phyloP scores from a whole-genome alignment of 2,329 filamentous ascomycete species.

The Fusarium sp. region DNA sequence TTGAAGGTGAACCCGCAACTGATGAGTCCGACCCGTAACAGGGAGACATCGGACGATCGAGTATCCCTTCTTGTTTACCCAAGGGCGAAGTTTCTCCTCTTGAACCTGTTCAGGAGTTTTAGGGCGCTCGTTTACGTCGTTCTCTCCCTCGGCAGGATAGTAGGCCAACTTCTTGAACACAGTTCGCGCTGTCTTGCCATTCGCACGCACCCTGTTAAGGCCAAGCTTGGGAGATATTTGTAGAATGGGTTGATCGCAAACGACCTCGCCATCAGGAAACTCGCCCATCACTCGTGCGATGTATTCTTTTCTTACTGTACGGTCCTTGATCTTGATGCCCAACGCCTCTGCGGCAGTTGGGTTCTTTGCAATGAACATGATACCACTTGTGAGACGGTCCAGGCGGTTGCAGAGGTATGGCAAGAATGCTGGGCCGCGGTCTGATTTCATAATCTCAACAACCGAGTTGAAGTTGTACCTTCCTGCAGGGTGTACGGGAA shows the following conservation, averaged over 20 bases:
- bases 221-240: constrained; percentile 95
- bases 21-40: constrained; percentile 92
- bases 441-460: constrained; percentile 89
- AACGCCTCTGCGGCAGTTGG: constrained; percentile 81
- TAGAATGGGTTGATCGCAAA: constrained; percentile 93
- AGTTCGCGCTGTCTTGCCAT: constrained; percentile 88
- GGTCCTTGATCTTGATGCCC: constrained; percentile 77
- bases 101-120: constrained; percentile 38
- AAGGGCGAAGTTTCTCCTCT: constrained; percentile 48
- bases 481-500: constrained; percentile 94
- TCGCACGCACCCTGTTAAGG: constrained; percentile 92
- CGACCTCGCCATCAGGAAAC: constrained; percentile 89
- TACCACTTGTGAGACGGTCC: constrained; percentile 90
- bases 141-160: constrained; percentile 65
- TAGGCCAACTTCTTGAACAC: constrained; percentile 95
- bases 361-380: constrained; percentile 98
- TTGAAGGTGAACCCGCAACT: constrained; percentile 93
- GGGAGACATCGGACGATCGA: constrained; percentile 95
- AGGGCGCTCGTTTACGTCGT: constrained; percentile 34
- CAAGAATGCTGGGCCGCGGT: constrained; percentile 66
- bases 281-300: constrained; percentile 89
- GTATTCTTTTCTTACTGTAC: constrained; percentile 95
- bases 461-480: constrained; percentile 97
- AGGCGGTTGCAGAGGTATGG: constrained; percentile 87
- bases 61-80: constrained; percentile 77